phyloP scores from a whole-genome alignment of 2,329 filamentous ascomycete species.

The Aaosphaeria pasadenensis region DNA sequence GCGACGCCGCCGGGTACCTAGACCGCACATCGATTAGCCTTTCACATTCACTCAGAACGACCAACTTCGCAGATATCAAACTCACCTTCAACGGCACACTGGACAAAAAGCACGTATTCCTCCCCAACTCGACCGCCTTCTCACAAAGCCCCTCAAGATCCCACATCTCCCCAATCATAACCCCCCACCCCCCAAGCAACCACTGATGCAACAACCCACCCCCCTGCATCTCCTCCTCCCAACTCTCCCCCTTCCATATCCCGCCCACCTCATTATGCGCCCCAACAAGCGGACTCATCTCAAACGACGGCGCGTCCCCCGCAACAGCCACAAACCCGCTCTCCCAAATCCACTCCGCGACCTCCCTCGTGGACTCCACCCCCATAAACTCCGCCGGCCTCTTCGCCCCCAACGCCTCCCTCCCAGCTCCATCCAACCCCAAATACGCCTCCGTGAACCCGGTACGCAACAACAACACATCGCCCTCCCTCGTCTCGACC shows the following conservation, averaged over 20 bases:
- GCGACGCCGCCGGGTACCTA: slow-evolving; percentile 48
- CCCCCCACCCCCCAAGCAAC: slow-evolving; percentile 31
- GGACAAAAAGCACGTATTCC: slow-evolving; percentile 60
- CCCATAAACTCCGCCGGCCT: slow-evolving; percentile 35
- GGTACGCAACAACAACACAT: slow-evolving; percentile 27
- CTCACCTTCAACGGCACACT: slow-evolving; percentile 56
- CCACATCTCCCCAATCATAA: slow-evolving; percentile 41
- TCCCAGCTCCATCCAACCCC: slow-evolving; percentile 14
- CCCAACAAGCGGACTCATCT: slow-evolving; percentile 40
- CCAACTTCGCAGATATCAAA: neutral
- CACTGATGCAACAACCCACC: slow-evolving; percentile 28
- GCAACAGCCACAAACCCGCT: slow-evolving; percentile 46
- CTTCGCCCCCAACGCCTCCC: slow-evolving; percentile 23
- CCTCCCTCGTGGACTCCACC: slow-evolving; percentile 35
- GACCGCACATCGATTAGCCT: neutral
- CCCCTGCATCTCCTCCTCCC: slow-evolving; percentile 33
- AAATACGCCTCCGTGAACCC: slow-evolving; percentile 39
- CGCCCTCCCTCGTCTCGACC: slow-evolving; percentile 29
- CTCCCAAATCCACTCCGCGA: slow-evolving; percentile 48
- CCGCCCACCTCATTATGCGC: slow-evolving; percentile 27
- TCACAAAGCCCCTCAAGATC: slow-evolving; percentile 51
- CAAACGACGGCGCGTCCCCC: slow-evolving; percentile 43
- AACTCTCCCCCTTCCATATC: slow-evolving; percentile 31
- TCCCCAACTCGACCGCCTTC: slow-evolving; percentile 51
- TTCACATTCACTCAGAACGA: neutral